phyloP scores from a whole-genome alignment of 805 yeast species.

The Tetrapisispora fleetii region DNA sequence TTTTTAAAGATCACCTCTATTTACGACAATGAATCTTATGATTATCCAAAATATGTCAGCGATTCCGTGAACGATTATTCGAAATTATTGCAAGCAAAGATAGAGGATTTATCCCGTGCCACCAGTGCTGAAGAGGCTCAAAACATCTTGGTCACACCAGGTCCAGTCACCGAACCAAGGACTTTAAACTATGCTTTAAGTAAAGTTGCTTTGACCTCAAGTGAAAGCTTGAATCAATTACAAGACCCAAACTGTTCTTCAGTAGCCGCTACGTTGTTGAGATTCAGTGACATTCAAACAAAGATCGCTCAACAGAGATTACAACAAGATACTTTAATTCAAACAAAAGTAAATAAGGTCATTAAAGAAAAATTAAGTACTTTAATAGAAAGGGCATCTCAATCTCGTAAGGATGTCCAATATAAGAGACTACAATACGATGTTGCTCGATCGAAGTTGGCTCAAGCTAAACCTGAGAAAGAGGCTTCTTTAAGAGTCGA shows the following conservation, averaged over 20 bases:
- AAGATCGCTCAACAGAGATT: slow-evolving; percentile 75
- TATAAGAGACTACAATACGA: slow-evolving; percentile 72
- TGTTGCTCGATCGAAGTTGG: slow-evolving; percentile 52
- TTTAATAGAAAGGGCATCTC: slow-evolving; percentile 51
- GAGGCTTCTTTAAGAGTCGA: slow-evolving; percentile 65
- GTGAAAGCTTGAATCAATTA: slow-evolving; percentile 25
- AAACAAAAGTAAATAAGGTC: slow-evolving; percentile 57
- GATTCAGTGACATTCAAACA: slow-evolving; percentile 59
- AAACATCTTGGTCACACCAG: slow-evolving; percentile 33
- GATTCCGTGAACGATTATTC: slow-evolving; percentile 72
- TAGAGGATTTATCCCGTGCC: slow-evolving; percentile 59
- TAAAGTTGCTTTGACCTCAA: slow-evolving; percentile 51
- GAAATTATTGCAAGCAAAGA: slow-evolving; percentile 52
- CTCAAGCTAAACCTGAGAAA: slow-evolving; percentile 47
- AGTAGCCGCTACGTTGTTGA: slow-evolving; percentile 51
- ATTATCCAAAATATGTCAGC: slow-evolving; percentile 63
- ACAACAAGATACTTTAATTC: slow-evolving; percentile 69
- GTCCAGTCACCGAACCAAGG: slow-evolving; percentile 45
- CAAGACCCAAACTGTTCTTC: slow-evolving; percentile 34
- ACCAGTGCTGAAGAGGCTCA: slow-evolving; percentile 54
- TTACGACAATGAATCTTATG: slow-evolving; percentile 71
- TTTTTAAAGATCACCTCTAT: slow-evolving; percentile 41
- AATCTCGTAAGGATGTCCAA: slow-evolving; percentile 65
- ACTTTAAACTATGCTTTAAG: slow-evolving; percentile 75
- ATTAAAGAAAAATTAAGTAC: slow-evolving; percentile 52